A percentile compares a stretch with the other conserved stretches of the same genome.
phyloP scores from a whole-genome alignment of 2,329 filamentous ascomycete genomes.

The Apiospora arundinis region DNA sequence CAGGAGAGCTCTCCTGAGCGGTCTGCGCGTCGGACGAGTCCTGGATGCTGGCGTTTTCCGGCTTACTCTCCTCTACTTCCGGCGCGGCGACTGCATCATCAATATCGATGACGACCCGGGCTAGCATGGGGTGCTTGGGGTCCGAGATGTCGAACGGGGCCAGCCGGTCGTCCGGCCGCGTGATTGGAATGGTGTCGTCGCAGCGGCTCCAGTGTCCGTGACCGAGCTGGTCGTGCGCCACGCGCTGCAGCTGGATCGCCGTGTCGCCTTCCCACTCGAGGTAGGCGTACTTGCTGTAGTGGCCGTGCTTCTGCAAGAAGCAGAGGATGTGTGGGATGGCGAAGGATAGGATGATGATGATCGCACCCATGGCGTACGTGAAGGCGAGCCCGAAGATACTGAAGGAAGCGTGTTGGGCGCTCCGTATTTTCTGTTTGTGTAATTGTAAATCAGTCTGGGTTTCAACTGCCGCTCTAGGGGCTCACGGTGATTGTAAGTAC shows the following conservation, averaged over 20 bases:
- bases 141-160: background rate
- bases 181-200: background rate
- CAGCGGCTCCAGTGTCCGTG: background rate
- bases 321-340: background rate
- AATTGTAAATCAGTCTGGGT: too few relatives aligned
- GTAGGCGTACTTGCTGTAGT: background rate
- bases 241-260: constrained; percentile 14
- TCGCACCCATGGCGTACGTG: background rate
- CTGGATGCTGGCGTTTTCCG: background rate
- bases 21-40: background rate
- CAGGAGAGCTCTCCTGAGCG: background rate
- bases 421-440: background rate
- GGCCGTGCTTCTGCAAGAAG: background rate
- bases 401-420: background rate
- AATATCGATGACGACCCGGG: background rate
- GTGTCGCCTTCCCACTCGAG: background rate
- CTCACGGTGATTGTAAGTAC: background rate
- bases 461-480: background rate
- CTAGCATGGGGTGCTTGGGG: constrained; percentile 1
- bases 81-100: background rate
- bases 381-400: background rate
- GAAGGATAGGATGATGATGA: background rate
- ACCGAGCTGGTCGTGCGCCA: constrained; percentile 10
- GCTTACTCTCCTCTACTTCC: too few relatives aligned
- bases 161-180: background rate